These are phyloP conservation scores for Hordeum pubiflorum DNA, from an alignment of 202 grass and related monocot species.

Conservation along the genomic window DNA sequence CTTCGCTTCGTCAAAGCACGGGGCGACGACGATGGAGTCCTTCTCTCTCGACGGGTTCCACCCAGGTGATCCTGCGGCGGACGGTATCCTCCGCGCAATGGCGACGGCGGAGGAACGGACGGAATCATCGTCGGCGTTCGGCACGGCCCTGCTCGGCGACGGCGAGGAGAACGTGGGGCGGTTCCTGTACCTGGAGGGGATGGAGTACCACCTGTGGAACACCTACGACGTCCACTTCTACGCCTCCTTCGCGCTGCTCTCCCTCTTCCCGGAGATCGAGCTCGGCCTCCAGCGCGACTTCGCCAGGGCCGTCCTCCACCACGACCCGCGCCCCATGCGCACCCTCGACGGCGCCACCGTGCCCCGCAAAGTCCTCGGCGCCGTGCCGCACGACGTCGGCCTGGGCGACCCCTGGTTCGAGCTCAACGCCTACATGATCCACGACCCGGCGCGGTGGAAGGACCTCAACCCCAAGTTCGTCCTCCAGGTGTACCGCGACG, in stretches of 20 bases:
- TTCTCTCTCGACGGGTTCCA: conserved; percentile 11
- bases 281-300: conserved; percentile 71
- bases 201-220: conserved; percentile 79
- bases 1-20: conserved; percentile 16
- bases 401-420: conserved; percentile 56
- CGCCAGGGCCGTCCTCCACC: conserved; percentile 49
- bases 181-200: conserved; percentile 72
- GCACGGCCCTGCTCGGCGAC: conserved; percentile 35
- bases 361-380: conserved; percentile 47
- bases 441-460: conserved; percentile 64
- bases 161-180: conserved; percentile 62
- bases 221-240: conserved; percentile 94
- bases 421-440: conserved; percentile 56
- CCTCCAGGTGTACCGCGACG: conserved; percentile 69
- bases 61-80: neutral
- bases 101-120: conserved; percentile 9
- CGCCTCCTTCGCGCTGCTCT: conserved; percentile 54
- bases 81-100: conserved; percentile 33
- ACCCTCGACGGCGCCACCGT: conserved; percentile 26
- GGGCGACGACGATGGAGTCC: conserved; percentile 1
- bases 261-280: conserved; percentile 62
- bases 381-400: conserved; percentile 67
- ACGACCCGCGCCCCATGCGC: conserved; percentile 44
- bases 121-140: conserved; percentile 27
- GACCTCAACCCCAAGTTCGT: conserved; percentile 90